Percentiles rank a stretch among this genome's conserved stretches.
Evolutionary conservation across 2,329 filamentous ascomycete species (phyloP).

Genomic region (Fusarium domesticum): DNA sequence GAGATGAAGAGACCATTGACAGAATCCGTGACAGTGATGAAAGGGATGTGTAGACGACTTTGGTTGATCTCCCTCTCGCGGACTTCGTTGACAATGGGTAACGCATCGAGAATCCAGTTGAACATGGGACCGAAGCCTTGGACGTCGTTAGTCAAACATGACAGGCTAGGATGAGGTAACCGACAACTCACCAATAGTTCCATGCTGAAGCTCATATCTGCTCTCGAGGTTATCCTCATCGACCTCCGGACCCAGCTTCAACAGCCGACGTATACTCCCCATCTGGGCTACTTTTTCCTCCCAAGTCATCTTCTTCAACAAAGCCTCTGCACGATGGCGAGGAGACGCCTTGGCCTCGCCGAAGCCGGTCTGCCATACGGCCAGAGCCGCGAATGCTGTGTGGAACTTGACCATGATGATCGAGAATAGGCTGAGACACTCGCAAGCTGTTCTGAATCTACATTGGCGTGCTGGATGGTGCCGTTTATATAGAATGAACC

Average conservation of each 20-base stretch:
- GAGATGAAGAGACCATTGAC: conserved; percentile 32
- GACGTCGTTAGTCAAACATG: neutral
- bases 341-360: conserved; percentile 8
- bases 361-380: conserved; percentile 1
- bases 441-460: neutral
- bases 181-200: conserved; percentile 16
- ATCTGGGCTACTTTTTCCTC: conserved; percentile 22
- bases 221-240: conserved; percentile 18
- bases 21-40: conserved; percentile 21
- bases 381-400: conserved; percentile 8
- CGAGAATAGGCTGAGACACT: no score
- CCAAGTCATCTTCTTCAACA: conserved; percentile 19
- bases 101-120: conserved; percentile 29
- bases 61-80: conserved; percentile 16
- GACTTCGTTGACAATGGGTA: conserved; percentile 27
- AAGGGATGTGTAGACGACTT: conserved; percentile 17
- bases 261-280: conserved; percentile 16
- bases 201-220: conserved; percentile 15
- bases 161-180: neutral
- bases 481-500: conserved; percentile 3
- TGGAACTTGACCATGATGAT: conserved; percentile 14
- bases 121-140: conserved; percentile 30
- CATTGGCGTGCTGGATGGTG: neutral
- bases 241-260: conserved; percentile 9
- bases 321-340: conserved; percentile 11